Percentiles rank a stretch among this genome's conserved stretches.
Evolutionary conservation across 176 grass and related monocot genomes (phyloP).

Genomic region (Tillandsia leiboldiana): DNA sequence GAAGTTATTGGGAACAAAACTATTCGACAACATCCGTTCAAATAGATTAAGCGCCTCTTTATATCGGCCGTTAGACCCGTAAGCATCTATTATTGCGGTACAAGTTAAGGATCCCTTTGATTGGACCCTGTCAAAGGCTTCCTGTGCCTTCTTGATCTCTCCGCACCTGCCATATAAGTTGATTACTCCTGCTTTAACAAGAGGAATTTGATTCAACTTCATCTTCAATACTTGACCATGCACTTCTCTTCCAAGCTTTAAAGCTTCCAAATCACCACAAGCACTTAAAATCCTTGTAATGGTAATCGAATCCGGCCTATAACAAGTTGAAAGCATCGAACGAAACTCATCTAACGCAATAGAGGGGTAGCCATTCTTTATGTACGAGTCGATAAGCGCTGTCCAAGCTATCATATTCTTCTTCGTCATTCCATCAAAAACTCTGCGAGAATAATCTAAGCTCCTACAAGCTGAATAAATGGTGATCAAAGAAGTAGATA

Average conservation of each 20-base stretch:
- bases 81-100: constrained; percentile 77
- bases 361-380: constrained; percentile 49
- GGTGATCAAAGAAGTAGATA: constrained; percentile 75
- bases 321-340: constrained; percentile 44
- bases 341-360: constrained; percentile 58
- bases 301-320: constrained; percentile 57
- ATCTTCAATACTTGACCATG: constrained; percentile 62
- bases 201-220: constrained; percentile 38
- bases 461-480: constrained; percentile 46
- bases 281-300: constrained; percentile 62
- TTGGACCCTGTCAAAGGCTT: constrained; percentile 41
- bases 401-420: constrained; percentile 84
- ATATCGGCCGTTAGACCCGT: constrained; percentile 40
- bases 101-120: constrained; percentile 75
- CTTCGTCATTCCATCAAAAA: constrained; percentile 59
- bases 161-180: constrained; percentile 69
- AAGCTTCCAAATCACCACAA: constrained; percentile 29
- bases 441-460: constrained; percentile 43
- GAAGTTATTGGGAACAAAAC: constrained; percentile 57
- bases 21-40: constrained; percentile 59
- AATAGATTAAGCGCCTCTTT: constrained; percentile 61
- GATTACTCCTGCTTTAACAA: constrained; percentile 55
- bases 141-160: constrained; percentile 52
- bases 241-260: constrained; percentile 49
- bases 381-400: constrained; percentile 65